These are phyloP conservation scores for Sideroxylon spinosum DNA, from an alignment of 179 eudicot species.

Conservation along the genomic window DNA sequence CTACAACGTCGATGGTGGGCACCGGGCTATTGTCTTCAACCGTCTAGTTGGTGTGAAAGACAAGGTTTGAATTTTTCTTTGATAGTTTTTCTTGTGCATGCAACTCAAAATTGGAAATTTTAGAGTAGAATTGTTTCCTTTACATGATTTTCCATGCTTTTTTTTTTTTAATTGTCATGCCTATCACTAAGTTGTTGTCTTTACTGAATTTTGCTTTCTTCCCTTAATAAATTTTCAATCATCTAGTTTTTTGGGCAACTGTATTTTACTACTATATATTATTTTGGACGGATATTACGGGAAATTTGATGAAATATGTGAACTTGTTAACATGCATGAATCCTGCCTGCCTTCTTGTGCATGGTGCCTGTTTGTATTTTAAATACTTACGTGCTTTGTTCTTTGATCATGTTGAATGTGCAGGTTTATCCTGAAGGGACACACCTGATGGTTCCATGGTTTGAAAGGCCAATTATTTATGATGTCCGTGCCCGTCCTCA, in stretches of 20 bases:
- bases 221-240: neutral
- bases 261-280: neutral
- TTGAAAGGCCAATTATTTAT: constrained; percentile 57
- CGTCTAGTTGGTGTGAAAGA: constrained; percentile 63
- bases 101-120: too few relatives aligned
- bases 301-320: neutral
- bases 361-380: neutral
- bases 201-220: neutral
- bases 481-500: constrained; percentile 73
- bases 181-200: neutral
- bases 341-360: neutral
- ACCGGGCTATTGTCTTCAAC: constrained; percentile 85
- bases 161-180: neutral
- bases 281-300: neutral
- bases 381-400: neutral
- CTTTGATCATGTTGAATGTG: neutral
- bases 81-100: neutral
- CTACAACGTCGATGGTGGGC: constrained; percentile 93
- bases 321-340: neutral
- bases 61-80: constrained; percentile 34
- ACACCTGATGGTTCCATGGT: constrained; percentile 62
- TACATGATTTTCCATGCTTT: neutral
- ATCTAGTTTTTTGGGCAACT: neutral
- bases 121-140: too few relatives aligned
- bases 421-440: constrained; percentile 81